Percentiles rank a stretch among this genome's conserved stretches.
These are phyloP conservation scores for Lycium ferocissimum DNA, from an alignment of 257 asterid species.

Conservation along the genomic window DNA sequence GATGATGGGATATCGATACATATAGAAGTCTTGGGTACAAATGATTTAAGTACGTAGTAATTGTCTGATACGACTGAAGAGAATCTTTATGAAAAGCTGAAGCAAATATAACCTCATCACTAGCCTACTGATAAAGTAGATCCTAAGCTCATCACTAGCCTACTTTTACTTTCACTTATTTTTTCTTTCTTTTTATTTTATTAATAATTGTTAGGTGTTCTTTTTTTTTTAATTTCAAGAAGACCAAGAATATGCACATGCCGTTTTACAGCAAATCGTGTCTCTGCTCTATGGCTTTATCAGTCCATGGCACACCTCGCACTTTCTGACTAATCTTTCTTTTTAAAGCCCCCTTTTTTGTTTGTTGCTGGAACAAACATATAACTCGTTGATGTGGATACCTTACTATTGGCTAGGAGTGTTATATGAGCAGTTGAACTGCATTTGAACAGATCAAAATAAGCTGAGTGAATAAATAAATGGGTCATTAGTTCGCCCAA, in stretches of 20 bases:
- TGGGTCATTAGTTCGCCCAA: background rate
- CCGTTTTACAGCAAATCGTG: background rate
- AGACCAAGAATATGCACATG: conserved; percentile 29
- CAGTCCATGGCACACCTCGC: background rate
- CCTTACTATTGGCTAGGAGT: too few relatives aligned
- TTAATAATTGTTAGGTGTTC: background rate
- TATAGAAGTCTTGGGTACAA: conserved; percentile 18
- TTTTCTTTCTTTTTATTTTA: conserved; percentile 27
- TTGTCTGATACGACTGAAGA: conserved; percentile 32
- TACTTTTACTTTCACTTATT: conserved; percentile 38
- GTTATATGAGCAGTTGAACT: background rate
- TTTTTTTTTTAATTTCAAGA: background rate
- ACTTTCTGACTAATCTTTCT: background rate
- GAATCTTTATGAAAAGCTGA: conserved; percentile 45
- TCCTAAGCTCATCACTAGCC: background rate
- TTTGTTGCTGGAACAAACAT: background rate
- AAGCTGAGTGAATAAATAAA: background rate
- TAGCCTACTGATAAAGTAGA: conserved; percentile 41
- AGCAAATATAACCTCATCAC: conserved; percentile 35
- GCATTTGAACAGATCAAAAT: background rate
- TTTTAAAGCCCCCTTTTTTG: background rate
- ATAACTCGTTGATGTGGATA: background rate
- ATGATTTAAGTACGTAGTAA: conserved; percentile 40
- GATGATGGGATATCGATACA: background rate
- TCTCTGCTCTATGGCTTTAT: background rate